These are phyloP conservation scores for Tylopilus rubrobrunneus DNA, from an alignment of 768 basidiomycete genomes.

Conservation along the genomic window DNA sequence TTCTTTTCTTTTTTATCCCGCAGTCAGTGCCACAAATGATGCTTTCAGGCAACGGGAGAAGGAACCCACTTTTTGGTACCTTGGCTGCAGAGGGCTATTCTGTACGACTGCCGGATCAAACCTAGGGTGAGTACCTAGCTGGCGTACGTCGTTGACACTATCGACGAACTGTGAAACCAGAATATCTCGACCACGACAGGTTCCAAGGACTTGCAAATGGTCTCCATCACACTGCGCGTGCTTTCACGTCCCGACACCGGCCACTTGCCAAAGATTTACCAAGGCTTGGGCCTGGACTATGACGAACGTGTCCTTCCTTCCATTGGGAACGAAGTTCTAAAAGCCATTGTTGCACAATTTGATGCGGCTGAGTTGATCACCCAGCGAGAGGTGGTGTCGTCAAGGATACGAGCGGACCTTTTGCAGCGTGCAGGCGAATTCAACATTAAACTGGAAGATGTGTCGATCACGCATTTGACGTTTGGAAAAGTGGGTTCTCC, in stretches of 20 bases:
- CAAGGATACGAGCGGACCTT: slow-evolving; percentile 88
- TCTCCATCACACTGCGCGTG: slow-evolving; percentile 93
- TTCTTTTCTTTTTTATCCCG: not conserved
- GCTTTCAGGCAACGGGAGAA: slow-evolving; percentile 74
- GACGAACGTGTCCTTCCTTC: slow-evolving; percentile 97
- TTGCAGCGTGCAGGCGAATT: slow-evolving; percentile 94
- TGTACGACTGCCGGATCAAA: slow-evolving; percentile 97
- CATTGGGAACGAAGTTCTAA: slow-evolving; percentile 96
- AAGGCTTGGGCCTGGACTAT: slow-evolving; percentile 91
- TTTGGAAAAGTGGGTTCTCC: slow-evolving; percentile 67
- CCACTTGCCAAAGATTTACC: slow-evolving; percentile 91
- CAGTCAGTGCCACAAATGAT: not conserved
- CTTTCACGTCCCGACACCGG: slow-evolving; percentile 88
- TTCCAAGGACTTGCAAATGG: slow-evolving; percentile 98
- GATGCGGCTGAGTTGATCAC: slow-evolving; percentile 97
- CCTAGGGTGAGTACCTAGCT: slow-evolving; percentile 63
- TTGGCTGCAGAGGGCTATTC: slow-evolving; percentile 92
- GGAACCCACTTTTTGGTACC: slow-evolving; percentile 97
- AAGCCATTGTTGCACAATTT: slow-evolving; percentile 97
- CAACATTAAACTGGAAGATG: slow-evolving; percentile 92
- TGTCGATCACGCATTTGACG: slow-evolving; percentile 90
- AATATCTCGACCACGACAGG: slow-evolving; percentile 99
- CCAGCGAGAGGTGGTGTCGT: slow-evolving; percentile 95
- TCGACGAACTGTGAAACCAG: slow-evolving; percentile 36
- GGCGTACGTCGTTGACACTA: not conserved